These are phyloP conservation scores for Kluyveromyces dobzhanskii DNA, from an alignment of 805 yeast genomes.

Conservation along the genomic window DNA sequence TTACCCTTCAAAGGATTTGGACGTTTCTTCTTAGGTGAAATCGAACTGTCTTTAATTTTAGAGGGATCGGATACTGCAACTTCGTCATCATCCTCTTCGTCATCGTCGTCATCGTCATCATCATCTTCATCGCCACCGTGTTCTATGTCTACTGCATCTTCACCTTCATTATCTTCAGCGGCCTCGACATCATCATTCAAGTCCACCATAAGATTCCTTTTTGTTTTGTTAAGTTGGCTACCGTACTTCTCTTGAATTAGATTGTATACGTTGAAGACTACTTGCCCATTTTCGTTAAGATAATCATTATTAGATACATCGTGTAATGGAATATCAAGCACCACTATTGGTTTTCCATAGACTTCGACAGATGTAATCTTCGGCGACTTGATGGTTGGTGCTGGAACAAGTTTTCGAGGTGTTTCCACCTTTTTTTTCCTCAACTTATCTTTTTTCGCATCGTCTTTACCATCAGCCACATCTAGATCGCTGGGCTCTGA, in stretches of 20 bases:
- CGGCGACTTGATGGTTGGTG: conserved; percentile 19
- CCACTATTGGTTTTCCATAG: conserved; percentile 15
- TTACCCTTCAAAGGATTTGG: conserved; percentile 42
- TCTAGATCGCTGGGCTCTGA: not conserved
- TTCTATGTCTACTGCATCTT: conserved; percentile 9
- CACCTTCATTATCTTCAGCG: conserved; percentile 8
- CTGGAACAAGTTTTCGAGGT: conserved; percentile 15
- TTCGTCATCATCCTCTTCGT: conserved; percentile 17
- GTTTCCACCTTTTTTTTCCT: conserved; percentile 12
- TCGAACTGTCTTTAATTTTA: conserved; percentile 6
- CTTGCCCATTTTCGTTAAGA: conserved; percentile 30
- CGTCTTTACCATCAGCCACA: not conserved
- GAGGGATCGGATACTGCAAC: conserved; percentile 14
- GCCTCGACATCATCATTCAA: conserved; percentile 11
- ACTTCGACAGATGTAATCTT: conserved; percentile 16
- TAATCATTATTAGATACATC: conserved; percentile 21
- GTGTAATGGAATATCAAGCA: conserved; percentile 26
- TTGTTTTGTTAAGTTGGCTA: conserved; percentile 11
- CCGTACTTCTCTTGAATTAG: conserved; percentile 15
- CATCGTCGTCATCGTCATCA: conserved; percentile 21
- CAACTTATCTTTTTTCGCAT: conserved; percentile 4
- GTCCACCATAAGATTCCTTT: conserved; percentile 17
- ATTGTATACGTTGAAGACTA: conserved; percentile 23
- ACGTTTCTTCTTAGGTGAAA: conserved; percentile 21
- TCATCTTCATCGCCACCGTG: conserved; percentile 19